Evolutionary conservation across 257 asterid genomes (phyloP).

Genomic region (Solanum piurae): DNA sequence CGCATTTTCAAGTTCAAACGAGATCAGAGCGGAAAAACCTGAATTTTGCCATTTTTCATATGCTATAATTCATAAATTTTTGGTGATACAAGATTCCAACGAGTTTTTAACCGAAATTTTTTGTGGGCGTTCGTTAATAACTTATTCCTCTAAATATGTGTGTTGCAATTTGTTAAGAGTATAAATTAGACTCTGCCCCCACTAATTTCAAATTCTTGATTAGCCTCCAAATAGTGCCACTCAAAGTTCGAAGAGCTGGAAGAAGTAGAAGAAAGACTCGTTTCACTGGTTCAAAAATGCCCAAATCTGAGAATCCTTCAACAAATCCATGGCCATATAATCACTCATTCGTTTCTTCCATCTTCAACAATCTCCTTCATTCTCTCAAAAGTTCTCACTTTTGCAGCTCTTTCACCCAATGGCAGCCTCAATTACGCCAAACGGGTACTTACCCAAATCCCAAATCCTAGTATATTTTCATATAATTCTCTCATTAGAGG

Average conservation of each 20-base stretch:
- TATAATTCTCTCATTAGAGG: slow-evolving; percentile 62
- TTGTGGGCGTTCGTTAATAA: no score
- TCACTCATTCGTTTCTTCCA: slow-evolving; percentile 32
- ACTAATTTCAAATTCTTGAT: not conserved
- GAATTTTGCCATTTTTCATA: no score
- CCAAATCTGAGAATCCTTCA: slow-evolving; percentile 46
- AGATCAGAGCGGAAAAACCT: rapidly evolving
- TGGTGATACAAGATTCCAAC: no score
- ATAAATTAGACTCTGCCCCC: not conserved
- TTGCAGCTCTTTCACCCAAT: slow-evolving; percentile 37
- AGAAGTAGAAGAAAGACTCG: slow-evolving; percentile 41
- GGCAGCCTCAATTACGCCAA: slow-evolving; percentile 42
- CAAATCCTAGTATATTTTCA: slow-evolving; percentile 35
- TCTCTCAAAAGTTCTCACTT: slow-evolving; percentile 53
- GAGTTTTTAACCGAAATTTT: no score
- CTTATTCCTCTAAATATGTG: not conserved
- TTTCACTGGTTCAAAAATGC: slow-evolving; percentile 44
- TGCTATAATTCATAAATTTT: no score
- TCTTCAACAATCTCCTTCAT: slow-evolving; percentile 26
- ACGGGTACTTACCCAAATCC: slow-evolving; percentile 32
- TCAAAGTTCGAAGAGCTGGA: slow-evolving; percentile 4
- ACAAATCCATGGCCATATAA: slow-evolving; percentile 55
- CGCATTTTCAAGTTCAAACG: no score
- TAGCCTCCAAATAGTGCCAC: not conserved
- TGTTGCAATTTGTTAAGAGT: not conserved